These are phyloP conservation scores for Talaromyces sp. DNA, from an alignment of 2,329 filamentous ascomycete genomes.

Conservation along the genomic window DNA sequence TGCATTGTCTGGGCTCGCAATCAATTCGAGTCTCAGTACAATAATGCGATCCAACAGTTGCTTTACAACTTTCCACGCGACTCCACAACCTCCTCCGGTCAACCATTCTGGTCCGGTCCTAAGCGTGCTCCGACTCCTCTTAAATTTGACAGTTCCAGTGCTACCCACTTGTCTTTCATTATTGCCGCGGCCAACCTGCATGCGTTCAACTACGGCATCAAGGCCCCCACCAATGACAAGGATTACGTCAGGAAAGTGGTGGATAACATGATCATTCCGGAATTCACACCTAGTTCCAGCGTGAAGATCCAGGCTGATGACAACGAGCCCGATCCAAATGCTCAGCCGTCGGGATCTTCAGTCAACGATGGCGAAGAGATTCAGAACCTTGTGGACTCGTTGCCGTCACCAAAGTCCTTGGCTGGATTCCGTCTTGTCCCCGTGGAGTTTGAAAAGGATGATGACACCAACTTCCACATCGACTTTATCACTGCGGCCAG, in stretches of 20 bases:
- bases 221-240: constrained; percentile 68
- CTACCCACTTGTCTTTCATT: constrained; percentile 83
- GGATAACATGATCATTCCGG: constrained; percentile 89
- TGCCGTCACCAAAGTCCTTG: constrained; percentile 75
- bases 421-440: constrained; percentile 84
- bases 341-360: constrained; percentile 46
- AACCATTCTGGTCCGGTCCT: constrained; percentile 95
- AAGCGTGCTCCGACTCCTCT: constrained; percentile 92
- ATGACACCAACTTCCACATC: constrained; percentile 96
- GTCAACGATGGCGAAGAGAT: constrained; percentile 75
- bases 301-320: constrained; percentile 98
- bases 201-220: constrained; percentile 97
- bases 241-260: constrained; percentile 73
- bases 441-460: constrained; percentile 98
- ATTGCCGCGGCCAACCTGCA: constrained; percentile 87
- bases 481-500: constrained; percentile 98
- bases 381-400: constrained; percentile 62
- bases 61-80: constrained; percentile 98
- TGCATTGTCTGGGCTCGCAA: constrained; percentile 93
- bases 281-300: constrained; percentile 82
- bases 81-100: constrained; percentile 77
- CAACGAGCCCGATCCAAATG: constrained; percentile 89
- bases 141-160: constrained; percentile 79
- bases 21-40: constrained; percentile 94
- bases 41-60: constrained; percentile 92